phyloP scores from a whole-genome alignment of 2,329 filamentous ascomycete species.

The Aspergillus novofumigatus region DNA sequence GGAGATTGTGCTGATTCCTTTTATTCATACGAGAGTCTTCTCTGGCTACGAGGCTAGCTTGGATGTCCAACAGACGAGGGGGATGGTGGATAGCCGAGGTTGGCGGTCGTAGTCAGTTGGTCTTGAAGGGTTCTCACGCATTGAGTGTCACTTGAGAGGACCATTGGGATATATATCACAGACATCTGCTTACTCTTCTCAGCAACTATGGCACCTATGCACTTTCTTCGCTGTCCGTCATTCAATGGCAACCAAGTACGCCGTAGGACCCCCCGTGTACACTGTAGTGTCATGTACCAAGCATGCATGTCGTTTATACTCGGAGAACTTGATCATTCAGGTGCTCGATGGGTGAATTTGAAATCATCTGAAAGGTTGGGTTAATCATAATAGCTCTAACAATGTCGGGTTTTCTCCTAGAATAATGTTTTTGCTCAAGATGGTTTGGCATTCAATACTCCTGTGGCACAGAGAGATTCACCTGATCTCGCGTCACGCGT shows the following conservation, averaged over 20 bases:
- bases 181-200: neutral
- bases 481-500: conserved; percentile 31
- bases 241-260: neutral
- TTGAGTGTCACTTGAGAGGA: neutral
- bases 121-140: neutral
- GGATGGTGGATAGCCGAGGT: conserved; percentile 6
- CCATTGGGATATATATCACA: neutral
- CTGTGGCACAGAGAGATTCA: conserved; percentile 9
- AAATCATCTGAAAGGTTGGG: neutral
- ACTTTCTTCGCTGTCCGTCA: neutral
- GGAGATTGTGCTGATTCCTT: neutral
- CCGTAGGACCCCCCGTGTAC: neutral
- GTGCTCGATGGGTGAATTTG: neutral
- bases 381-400: neutral
- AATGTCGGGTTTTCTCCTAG: neutral
- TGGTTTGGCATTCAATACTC: neutral
- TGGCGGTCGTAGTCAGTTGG: neutral
- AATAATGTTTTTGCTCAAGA: neutral
- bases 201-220: neutral
- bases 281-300: neutral
- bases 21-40: neutral
- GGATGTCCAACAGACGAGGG: neutral
- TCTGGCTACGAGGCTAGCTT: neutral
- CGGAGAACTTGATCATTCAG: neutral
- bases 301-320: neutral